Conservation (phyloP, 495 filamentous ascomycete species). For the Hyaloscypha variabilis region DNA sequence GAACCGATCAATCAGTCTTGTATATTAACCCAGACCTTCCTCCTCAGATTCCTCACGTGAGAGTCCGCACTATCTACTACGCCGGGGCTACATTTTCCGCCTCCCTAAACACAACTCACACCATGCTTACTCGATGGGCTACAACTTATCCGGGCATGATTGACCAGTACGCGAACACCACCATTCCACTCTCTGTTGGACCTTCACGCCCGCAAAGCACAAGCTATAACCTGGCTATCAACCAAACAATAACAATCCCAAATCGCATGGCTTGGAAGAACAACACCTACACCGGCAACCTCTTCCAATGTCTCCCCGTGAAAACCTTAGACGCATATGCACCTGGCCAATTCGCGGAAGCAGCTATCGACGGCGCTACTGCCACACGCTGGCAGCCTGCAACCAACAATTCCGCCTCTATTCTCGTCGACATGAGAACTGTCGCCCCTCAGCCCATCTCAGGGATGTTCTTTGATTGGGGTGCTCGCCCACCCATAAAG, state of each 20-base stretch:
- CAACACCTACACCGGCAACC: slow-evolving; percentile 58
- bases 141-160: slow-evolving; percentile 45
- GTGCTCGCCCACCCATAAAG: slow-evolving; percentile 56
- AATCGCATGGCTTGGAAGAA: slow-evolving; percentile 53
- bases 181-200: slow-evolving; percentile 56
- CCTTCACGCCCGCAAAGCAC: slow-evolving; percentile 32
- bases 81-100: slow-evolving; percentile 67
- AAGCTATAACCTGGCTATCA: slow-evolving; percentile 51
- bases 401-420: slow-evolving; percentile 45
- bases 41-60: slow-evolving; percentile 58
- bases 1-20: slow-evolving; percentile 48
- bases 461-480: slow-evolving; percentile 70
- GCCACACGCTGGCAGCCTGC: slow-evolving; percentile 75
- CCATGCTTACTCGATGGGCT: slow-evolving; percentile 53
- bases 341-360: slow-evolving; percentile 73
- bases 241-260: slow-evolving; percentile 54
- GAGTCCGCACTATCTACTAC: slow-evolving; percentile 71
- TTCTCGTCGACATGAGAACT: slow-evolving; percentile 48
- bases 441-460: slow-evolving; percentile 43
- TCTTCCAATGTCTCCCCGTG: slow-evolving; percentile 67
- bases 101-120: slow-evolving; percentile 66
- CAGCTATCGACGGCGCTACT: slow-evolving; percentile 69
- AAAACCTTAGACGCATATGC: slow-evolving; percentile 50
- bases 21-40: slow-evolving; percentile 57
- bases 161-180: slow-evolving; percentile 40